phyloP scores from a whole-genome alignment of 352 stramenopile species.

The Detonula confervacea region DNA sequence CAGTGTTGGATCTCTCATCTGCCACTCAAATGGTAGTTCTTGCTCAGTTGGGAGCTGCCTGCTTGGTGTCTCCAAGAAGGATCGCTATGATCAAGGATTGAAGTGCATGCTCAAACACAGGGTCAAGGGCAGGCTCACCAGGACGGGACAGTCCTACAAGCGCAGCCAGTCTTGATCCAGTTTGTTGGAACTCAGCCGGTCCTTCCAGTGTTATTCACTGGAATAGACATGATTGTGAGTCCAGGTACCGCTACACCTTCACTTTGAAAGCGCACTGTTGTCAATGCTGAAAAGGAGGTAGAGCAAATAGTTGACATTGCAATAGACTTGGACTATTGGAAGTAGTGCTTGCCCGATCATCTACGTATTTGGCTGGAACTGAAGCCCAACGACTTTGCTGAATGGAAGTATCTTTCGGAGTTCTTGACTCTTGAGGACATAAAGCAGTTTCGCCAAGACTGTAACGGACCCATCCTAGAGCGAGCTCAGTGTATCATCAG shows the following conservation, averaged over 20 bases:
- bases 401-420: too few relatives aligned
- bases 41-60: background rate
- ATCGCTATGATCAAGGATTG: background rate
- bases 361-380: background rate
- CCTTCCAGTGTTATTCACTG: background rate
- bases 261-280: background rate
- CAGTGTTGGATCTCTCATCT: background rate
- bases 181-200: background rate
- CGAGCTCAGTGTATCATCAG: too few relatives aligned
- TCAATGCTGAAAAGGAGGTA: background rate
- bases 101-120: background rate
- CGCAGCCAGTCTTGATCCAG: background rate
- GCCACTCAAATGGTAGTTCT: background rate
- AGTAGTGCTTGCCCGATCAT: background rate
- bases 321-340: background rate
- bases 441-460: too few relatives aligned
- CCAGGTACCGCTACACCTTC: background rate
- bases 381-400: too few relatives aligned
- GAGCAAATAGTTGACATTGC: background rate
- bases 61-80: background rate
- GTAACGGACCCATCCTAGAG: too few relatives aligned
- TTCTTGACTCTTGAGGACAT: too few relatives aligned
- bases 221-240: background rate
- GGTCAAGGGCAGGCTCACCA: too few relatives aligned
- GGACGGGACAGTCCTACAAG: background rate